Base-by-base conservation (phyloP, 2,329 filamentous ascomycete genomes). In the Calcarisporium arbuscula region DNA sequence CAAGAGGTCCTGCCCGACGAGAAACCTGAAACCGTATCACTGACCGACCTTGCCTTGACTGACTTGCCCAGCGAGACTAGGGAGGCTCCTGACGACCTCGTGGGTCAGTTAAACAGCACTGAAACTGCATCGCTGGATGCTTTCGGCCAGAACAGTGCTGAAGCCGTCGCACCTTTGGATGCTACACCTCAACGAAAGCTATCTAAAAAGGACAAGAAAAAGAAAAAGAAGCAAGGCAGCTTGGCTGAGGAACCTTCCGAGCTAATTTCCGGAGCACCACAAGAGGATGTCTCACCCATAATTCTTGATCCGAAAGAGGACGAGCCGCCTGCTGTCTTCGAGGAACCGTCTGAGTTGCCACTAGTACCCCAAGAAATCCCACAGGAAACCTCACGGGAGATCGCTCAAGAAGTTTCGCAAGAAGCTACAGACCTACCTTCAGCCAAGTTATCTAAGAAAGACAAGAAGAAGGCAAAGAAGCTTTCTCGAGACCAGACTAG, bases 381-480 rank as follows among this genome's bases (percentile, higher is more conserved):
- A 28, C n/a, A n/a, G n/a, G 22, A 25, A 25, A 25, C 10, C 22
- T 25, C 22, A 25, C 22, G 14, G 22, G 17, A n/a, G n/a, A 23
- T 18, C 19, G 19, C 29, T 8, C 36, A 38, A 20, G 41, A 39
- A 15, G 17, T 25, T 4, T 20, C 30, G 8, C 32, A 35, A 19
- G 35, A 45, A 15, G 18, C 23, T 16, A 41, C 46, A 5, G 35
- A 40, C 14, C 40, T 34, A 32, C 19, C 16, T 14, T 18, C 41
- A 12, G 28, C 41, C 5, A 53, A 54, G 38, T 51, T 49, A 38
- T 46, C 46, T 14, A 58, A 54, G 38, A 56, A 60, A 36, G 50
- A 62, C 28, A 61, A 57, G 43, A 61, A 57, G 36, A 57, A 58
- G 41, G 50, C 51, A 8, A 55, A 58, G 43, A 59, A 56, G 30